phyloP scores from a whole-genome alignment of 331 rosid genomes.

The Malus hybrid region DNA sequence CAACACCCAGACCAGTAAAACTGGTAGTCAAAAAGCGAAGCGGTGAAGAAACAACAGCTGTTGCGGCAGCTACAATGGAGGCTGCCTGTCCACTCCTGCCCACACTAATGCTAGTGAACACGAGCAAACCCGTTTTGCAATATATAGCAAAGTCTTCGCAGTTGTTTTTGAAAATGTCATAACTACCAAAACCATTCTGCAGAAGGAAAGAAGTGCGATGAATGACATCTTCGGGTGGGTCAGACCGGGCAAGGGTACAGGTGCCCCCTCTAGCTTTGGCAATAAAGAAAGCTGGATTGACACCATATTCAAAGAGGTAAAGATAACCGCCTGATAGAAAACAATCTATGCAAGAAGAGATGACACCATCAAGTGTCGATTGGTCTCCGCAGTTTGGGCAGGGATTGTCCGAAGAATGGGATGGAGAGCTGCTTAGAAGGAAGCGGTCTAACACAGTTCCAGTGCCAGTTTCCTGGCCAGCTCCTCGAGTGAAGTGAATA shows the following conservation, averaged over 20 bases:
- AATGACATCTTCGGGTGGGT: conserved; percentile 32
- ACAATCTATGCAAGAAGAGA: conserved; percentile 59
- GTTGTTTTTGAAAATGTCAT: conserved; percentile 52
- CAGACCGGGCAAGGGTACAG: conserved; percentile 55
- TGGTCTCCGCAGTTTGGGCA: conserved; percentile 42
- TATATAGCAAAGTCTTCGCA: conserved; percentile 82
- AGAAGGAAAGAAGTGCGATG: conserved; percentile 55
- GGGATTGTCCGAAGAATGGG: conserved; percentile 26
- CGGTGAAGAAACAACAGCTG: conserved; percentile 26
- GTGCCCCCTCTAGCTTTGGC: conserved; percentile 70
- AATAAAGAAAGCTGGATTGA: conserved; percentile 27
- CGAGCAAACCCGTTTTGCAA: conserved; percentile 75
- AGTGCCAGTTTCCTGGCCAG: conserved; percentile 37
- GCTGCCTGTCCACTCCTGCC: conserved; percentile 71
- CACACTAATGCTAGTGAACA: conserved; percentile 23
- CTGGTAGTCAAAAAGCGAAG: conserved; percentile 26
- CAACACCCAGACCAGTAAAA: conserved; percentile 23
- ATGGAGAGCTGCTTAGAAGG: conserved; percentile 29
- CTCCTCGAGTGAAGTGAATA: conserved; percentile 65
- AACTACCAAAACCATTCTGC: conserved; percentile 58
- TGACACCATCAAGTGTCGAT: conserved; percentile 38
- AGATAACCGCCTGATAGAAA: conserved; percentile 52
- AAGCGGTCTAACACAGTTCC: conserved; percentile 37
- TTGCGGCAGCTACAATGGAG: conserved; percentile 36
- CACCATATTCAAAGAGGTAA: conserved; percentile 49